Evolutionary conservation across 768 basidiomycete species (phyloP).

Genomic region (Suillus weaverae): DNA sequence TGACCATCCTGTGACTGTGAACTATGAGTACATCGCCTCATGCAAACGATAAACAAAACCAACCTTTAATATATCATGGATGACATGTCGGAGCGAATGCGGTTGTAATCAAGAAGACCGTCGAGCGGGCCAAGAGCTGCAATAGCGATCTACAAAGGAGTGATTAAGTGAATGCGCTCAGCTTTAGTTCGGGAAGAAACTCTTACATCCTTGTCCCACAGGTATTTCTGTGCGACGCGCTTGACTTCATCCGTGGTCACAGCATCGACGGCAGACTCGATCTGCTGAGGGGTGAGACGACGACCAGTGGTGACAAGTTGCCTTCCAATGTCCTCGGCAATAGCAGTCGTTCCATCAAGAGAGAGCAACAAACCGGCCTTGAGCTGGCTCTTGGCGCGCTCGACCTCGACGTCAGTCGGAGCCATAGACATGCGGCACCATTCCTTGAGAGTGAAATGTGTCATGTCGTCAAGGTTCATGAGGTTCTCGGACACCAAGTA

Average conservation of each 20-base stretch:
- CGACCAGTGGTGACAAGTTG: conserved; percentile 94
- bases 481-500: conserved; percentile 96
- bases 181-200: conserved; percentile 4
- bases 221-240: conserved; percentile 92
- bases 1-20: not conserved
- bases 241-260: conserved; percentile 88
- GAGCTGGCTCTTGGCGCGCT: conserved; percentile 97
- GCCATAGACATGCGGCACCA: conserved; percentile 94
- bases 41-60: not conserved
- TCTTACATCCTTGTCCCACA: conserved; percentile 94
- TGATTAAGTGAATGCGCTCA: conserved; percentile 9
- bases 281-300: conserved; percentile 88
- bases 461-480: conserved; percentile 87
- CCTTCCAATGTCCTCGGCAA: conserved; percentile 98
- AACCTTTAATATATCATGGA: conserved; percentile 64
- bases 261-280: conserved; percentile 89
- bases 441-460: conserved; percentile 92
- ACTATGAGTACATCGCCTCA: not conserved
- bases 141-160: conserved; percentile 62
- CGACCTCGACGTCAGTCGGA: conserved; percentile 84
- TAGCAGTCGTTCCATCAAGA: conserved; percentile 93
- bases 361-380: conserved; percentile 91
- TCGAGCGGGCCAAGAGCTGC: conserved; percentile 91
- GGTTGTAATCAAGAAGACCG: conserved; percentile 93
- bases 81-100: conserved; percentile 80